Conservation (phyloP, 306 rosid species). For the Cucumis cinereus region DNA sequence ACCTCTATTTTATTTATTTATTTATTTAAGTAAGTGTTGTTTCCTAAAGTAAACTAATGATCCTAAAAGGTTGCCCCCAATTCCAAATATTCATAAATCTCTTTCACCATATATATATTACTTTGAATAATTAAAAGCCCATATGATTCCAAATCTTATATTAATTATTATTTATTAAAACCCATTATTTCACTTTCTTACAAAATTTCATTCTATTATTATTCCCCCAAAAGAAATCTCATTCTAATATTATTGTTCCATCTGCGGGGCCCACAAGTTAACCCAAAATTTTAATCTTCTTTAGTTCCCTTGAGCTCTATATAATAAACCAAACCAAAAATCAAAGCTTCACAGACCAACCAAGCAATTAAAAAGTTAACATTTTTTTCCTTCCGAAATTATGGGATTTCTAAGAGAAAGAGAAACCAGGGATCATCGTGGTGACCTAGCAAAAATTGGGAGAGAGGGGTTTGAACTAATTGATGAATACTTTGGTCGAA, state of each 20-base stretch:
- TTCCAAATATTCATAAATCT: too few relatives aligned
- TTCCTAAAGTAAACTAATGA: too few relatives aligned
- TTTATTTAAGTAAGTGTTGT: too few relatives aligned
- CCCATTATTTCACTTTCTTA: background rate
- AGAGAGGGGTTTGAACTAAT: background rate
- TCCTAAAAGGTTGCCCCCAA: too few relatives aligned
- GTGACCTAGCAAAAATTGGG: background rate
- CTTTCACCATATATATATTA: too few relatives aligned
- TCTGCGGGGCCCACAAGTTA: background rate
- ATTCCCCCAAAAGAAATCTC: too few relatives aligned
- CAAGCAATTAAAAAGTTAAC: background rate
- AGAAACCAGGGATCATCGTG: background rate
- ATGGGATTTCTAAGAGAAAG: background rate
- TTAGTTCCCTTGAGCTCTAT: background rate
- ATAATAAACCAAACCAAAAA: background rate
- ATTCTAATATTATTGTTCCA: background rate
- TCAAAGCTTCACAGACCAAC: background rate
- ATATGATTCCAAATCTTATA: too few relatives aligned
- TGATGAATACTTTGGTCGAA: background rate
- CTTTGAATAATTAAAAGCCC: too few relatives aligned
- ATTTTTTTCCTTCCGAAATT: background rate
- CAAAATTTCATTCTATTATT: background rate
- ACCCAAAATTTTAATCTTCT: background rate
- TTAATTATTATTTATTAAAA: too few relatives aligned
- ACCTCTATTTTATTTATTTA: too few relatives aligned